Base-by-base conservation (phyloP, 306 rosid genomes). In the Rosa lucieae region DNA sequence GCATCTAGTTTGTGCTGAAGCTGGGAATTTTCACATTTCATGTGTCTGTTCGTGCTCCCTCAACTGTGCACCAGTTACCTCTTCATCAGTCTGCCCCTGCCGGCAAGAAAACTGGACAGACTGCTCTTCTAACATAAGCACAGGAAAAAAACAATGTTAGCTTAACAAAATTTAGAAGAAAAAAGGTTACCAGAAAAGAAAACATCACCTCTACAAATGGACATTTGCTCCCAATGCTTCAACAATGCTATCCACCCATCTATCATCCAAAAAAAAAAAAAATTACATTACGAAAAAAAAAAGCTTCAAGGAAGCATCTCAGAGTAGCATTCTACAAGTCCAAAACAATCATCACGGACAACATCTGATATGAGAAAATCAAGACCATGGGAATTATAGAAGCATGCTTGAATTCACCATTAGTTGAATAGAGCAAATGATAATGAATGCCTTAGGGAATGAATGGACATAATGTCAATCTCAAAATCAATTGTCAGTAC, bases 181-280 rank as follows among this genome's bases (percentile, higher is more conserved):
- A 74, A 73, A 75, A 51, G 26, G 70, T 84, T 84, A 88, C 87
- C 92, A 82, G 80, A 69, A 82, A 63, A 78, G 80, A 49, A 70
- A 44, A 43, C 8, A 40, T 11, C 66, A 37, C 79, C 82, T 82
- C 82, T 35, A 61, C 46, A 61, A 18, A 56, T 82, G 79, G 55
- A 74, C 89, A 69, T 80, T 75, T 56, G 85, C 81, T 75, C 82
- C 82, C 81, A 96, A 59, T 13, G 99, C 99, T 84, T 93, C 94
- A 53, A 91, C 83, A 72, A 96, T 90, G 85, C 97, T 93, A 68
- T 87, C 92, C 48, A 93, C 97, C 99, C 99, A 93, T 82, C 99
- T 96, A 93, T 81, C 80, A 62, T 43, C 82, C 82, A 23, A 43
- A 73, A 29, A 6, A 32, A 26, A 23, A 23, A 23, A 23, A 18